phyloP scores from a whole-genome alignment of 2,329 filamentous ascomycete species.

The Anthostomella pinea region DNA sequence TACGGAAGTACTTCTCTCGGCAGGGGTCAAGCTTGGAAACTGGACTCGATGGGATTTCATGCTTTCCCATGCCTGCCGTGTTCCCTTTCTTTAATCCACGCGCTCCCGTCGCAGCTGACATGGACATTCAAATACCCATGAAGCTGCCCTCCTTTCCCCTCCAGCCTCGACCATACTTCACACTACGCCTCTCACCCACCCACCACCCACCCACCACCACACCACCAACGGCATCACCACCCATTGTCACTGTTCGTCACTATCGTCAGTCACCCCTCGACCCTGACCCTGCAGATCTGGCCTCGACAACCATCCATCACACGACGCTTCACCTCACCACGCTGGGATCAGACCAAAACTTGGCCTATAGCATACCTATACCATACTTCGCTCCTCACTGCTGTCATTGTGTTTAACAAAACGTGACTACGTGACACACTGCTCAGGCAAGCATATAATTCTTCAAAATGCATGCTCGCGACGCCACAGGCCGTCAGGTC shows the following conservation, averaged over 20 bases:
- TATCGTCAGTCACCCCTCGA: no score
- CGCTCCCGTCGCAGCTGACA: constrained; percentile 23
- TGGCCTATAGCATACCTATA: no score
- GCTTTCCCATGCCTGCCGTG: constrained; percentile 34
- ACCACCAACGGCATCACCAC: not conserved
- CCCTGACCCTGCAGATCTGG: no score
- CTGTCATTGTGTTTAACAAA: no score
- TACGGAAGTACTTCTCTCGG: no score
- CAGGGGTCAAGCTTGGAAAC: constrained; percentile 18
- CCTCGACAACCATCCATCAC: no score
- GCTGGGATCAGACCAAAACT: no score
- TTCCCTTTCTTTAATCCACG: constrained; percentile 28
- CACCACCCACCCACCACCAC: constrained; percentile 4
- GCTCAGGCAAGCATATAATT: no score
- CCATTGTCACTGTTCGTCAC: no score
- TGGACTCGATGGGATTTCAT: constrained; percentile 30
- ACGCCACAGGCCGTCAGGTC: constrained; percentile 56
- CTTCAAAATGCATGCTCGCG: constrained; percentile 49
- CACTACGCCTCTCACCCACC: constrained; percentile 1
- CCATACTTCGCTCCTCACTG: no score
- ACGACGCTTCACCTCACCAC: no score
- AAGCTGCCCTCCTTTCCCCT: constrained; percentile 13
- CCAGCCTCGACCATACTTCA: constrained; percentile 9
- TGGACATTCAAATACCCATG: constrained; percentile 10
- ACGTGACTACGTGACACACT: no score